Conservation (phyloP, 495 filamentous ascomycete species). For the Penicillium paradoxum region DNA sequence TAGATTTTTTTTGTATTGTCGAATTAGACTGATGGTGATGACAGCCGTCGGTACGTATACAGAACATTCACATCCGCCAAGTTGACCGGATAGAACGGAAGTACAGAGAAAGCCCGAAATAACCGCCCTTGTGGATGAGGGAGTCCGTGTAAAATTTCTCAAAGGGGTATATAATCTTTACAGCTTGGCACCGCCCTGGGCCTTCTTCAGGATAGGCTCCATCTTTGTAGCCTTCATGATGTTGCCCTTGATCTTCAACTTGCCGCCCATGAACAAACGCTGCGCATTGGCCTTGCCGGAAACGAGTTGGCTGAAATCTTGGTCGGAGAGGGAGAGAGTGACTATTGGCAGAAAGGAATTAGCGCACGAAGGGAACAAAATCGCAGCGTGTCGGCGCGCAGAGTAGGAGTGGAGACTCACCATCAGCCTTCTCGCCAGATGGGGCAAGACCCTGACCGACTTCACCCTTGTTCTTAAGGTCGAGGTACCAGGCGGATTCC, state of each 20-base stretch:
- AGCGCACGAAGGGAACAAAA: neutral
- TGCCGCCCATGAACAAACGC: slow-evolving; percentile 91
- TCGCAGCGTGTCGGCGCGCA: neutral
- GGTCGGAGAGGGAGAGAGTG: slow-evolving; percentile 76
- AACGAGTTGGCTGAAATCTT: slow-evolving; percentile 78
- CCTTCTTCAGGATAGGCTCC: slow-evolving; percentile 89
- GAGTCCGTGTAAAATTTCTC: slow-evolving; percentile 4
- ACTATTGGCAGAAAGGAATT: slow-evolving; percentile 45
- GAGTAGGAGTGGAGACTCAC: slow-evolving; percentile 44
- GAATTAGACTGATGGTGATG: neutral
- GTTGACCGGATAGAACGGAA: slow-evolving; percentile 59
- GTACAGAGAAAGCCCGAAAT: slow-evolving; percentile 50
- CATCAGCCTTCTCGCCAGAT: slow-evolving; percentile 70
- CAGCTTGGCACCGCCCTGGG: slow-evolving; percentile 80
- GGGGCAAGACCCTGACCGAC: slow-evolving; percentile 70
- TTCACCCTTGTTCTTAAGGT: slow-evolving; percentile 82
- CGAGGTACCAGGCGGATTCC: slow-evolving; percentile 86
- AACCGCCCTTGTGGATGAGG: neutral
- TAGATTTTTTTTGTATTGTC: slow-evolving; percentile 23
- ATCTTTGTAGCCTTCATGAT: slow-evolving; percentile 99
- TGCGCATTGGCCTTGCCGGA: slow-evolving; percentile 90
- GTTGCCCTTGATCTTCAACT: slow-evolving; percentile 96
- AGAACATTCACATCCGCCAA: neutral
- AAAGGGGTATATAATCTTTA: slow-evolving; percentile 47
- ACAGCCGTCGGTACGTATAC: slow-evolving; percentile 12